These are phyloP conservation scores for Solanum hybrid DNA, from an alignment of 305 asterid species.

Conservation along the genomic window DNA sequence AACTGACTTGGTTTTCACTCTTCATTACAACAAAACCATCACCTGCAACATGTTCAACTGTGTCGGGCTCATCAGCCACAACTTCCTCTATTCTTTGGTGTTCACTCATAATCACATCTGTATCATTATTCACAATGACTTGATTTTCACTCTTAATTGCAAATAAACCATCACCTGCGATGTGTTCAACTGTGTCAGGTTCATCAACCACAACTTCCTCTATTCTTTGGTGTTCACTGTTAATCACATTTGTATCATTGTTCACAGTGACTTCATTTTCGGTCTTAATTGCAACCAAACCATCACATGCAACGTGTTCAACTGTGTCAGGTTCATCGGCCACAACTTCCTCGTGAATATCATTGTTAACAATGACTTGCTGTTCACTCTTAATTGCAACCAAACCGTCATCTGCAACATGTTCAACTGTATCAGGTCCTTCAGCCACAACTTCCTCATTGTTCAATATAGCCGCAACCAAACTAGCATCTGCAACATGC, in stretches of 20 bases:
- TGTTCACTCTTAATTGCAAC: neutral
- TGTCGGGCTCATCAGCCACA: neutral
- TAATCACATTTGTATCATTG: too few relatives aligned
- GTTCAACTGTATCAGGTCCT: conserved; percentile 10
- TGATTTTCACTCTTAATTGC: neutral
- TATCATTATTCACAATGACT: neutral
- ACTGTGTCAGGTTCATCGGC: conserved; percentile 12
- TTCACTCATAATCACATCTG: neutral
- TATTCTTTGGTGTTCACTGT: too few relatives aligned
- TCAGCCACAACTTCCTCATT: conserved; percentile 11
- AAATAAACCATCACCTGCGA: too few relatives aligned
- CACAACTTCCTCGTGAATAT: conserved; percentile 1
- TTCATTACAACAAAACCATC: conserved; percentile 5
- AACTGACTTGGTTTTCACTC: neutral
- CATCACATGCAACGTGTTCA: neutral
- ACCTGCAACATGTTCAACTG: conserved; percentile 15
- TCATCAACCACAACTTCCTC: neutral
- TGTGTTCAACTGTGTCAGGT: too few relatives aligned
- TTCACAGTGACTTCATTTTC: neutral
- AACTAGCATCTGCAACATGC: neutral
- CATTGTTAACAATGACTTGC: neutral
- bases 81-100: neutral
- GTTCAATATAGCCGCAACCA: neutral
- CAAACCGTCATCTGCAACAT: too few relatives aligned
- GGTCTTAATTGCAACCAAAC: neutral